Evolutionary conservation across 2,329 filamentous ascomycete genomes (phyloP).

Genomic region (Nemania abortiva): DNA sequence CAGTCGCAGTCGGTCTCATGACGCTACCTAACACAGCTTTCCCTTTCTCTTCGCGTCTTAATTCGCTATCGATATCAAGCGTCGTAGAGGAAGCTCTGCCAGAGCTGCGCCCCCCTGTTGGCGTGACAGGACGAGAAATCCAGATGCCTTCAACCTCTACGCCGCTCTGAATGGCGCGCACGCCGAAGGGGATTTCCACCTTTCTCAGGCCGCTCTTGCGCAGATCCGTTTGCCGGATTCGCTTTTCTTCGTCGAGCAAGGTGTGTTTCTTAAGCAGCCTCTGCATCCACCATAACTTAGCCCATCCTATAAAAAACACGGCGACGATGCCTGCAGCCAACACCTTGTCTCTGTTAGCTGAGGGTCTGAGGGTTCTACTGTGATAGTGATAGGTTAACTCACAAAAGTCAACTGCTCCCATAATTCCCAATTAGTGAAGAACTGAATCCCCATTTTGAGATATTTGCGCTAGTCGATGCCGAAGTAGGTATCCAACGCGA

Average conservation of each 20-base stretch:
- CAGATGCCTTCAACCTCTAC: slow-evolving; percentile 88
- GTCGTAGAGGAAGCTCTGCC: slow-evolving; percentile 46
- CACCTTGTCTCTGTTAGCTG: slow-evolving; percentile 64
- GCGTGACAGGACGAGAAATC: slow-evolving; percentile 68
- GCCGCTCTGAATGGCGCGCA: slow-evolving; percentile 85
- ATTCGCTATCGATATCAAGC: slow-evolving; percentile 42
- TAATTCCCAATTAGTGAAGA: slow-evolving; percentile 78
- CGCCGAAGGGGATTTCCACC: slow-evolving; percentile 83
- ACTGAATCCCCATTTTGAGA: slow-evolving; percentile 57
- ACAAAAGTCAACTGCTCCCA: slow-evolving; percentile 95
- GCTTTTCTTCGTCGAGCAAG: slow-evolving; percentile 75
- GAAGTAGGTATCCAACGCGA: slow-evolving; percentile 40
- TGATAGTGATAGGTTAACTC: slow-evolving; percentile 55
- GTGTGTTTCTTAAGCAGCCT: slow-evolving; percentile 68
- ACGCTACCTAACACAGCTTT: slow-evolving; percentile 32
- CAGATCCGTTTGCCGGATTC: slow-evolving; percentile 65
- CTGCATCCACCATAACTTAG: slow-evolving; percentile 75
- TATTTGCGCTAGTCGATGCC: slow-evolving; percentile 42
- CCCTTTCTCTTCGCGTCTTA: slow-evolving; percentile 48
- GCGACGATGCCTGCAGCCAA: slow-evolving; percentile 77
- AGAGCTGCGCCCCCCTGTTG: slow-evolving; percentile 46
- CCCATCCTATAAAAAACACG: slow-evolving; percentile 75
- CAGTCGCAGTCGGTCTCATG: slow-evolving; percentile 36
- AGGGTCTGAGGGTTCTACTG: background rate
- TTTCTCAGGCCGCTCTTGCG: slow-evolving; percentile 65